Conservation (phyloP, 352 stramenopile species). For the Halophytophthora batemanensis region DNA sequence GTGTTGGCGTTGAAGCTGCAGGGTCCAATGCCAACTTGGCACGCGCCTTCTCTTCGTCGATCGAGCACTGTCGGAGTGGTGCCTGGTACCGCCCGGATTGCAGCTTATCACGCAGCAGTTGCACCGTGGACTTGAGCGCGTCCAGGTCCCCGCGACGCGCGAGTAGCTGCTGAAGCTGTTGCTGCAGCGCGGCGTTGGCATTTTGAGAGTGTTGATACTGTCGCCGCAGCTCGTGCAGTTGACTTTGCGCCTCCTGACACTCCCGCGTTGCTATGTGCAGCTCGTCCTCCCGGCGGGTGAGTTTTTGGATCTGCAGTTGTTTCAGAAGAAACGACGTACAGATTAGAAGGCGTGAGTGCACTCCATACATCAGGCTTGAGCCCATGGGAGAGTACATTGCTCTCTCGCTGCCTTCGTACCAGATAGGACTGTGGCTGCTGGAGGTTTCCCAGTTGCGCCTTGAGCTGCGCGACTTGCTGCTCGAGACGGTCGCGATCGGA, state of each 20-base stretch:
- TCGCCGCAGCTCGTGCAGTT: conserved; percentile 39
- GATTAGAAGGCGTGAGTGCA: neutral
- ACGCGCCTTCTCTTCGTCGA: neutral
- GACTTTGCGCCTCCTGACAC: conserved; percentile 26
- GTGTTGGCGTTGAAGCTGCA: neutral
- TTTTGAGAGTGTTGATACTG: conserved; percentile 37
- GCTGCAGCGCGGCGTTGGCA: conserved; percentile 50
- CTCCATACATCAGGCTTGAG: too few relatives aligned
- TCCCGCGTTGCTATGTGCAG: conserved; percentile 24
- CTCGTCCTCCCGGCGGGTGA: conserved; percentile 42
- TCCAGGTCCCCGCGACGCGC: conserved; percentile 59
- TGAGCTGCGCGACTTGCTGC: conserved; percentile 28
- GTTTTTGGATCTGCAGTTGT: conserved; percentile 56
- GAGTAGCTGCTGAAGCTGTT: conserved; percentile 67
- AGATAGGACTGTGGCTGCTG: conserved; percentile 76
- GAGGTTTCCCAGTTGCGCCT: conserved; percentile 39
- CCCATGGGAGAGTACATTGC: too few relatives aligned
- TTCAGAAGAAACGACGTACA: neutral
- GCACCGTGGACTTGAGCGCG: conserved; percentile 54
- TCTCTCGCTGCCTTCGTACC: conserved; percentile 25
- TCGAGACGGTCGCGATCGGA: conserved; percentile 29
- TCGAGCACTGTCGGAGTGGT: neutral
- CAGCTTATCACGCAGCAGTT: conserved; percentile 30
- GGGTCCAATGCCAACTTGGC: neutral
- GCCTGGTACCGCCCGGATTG: conserved; percentile 9